Evolutionary conservation across 2,329 filamentous ascomycete species (phyloP).

Genomic region (Colletotrichum brevisporum): DNA sequence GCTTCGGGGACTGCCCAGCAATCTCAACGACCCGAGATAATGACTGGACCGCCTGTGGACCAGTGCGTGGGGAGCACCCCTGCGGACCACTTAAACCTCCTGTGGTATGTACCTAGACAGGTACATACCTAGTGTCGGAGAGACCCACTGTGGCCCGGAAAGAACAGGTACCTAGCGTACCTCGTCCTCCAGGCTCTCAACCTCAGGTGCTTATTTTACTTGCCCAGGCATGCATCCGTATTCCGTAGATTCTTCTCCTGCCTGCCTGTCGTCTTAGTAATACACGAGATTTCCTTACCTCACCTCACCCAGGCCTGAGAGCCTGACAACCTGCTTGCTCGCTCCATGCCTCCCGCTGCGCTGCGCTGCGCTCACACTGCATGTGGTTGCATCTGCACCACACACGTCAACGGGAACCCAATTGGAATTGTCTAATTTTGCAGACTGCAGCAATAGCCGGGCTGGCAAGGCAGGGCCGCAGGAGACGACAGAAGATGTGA

Average conservation of each 20-base stretch:
- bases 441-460: conserved; percentile 5
- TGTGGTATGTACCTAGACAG: background rate
- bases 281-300: conserved; percentile 10
- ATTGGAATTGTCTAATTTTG: background rate
- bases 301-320: background rate
- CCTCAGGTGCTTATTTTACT: background rate
- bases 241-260: no score
- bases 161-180: conserved; percentile 10
- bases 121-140: background rate
- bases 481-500: background rate
- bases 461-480: background rate
- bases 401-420: conserved; percentile 18
- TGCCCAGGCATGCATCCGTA: background rate
- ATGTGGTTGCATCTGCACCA: conserved; percentile 12
- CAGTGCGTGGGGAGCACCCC: conserved; percentile 35
- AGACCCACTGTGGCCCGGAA: conserved; percentile 16
- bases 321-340: no score
- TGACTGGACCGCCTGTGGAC: conserved; percentile 28
- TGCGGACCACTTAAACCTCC: conserved; percentile 37
- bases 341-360: no score
- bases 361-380: conserved; percentile 17
- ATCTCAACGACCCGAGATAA: conserved; percentile 36
- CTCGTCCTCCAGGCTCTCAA: background rate
- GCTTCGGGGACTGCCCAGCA: conserved; percentile 25
- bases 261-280: conserved; percentile 1